These are phyloP conservation scores for Heimioporus retisporus DNA, from an alignment of 1,284 basidiomycete genomes.

Conservation along the genomic window DNA sequence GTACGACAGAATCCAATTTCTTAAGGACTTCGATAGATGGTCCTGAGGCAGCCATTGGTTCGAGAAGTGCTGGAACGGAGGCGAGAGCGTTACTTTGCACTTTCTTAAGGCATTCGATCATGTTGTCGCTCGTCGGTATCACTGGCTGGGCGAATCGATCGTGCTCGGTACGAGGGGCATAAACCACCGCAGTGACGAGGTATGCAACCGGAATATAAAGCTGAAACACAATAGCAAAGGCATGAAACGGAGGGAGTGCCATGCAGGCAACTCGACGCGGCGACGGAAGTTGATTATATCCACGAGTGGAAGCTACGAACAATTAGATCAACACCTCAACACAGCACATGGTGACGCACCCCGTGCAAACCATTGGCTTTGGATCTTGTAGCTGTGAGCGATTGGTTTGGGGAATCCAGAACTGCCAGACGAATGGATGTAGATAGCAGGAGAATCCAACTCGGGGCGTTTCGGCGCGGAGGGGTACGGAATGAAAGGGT, in stretches of 20 bases:
- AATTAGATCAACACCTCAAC: not conserved
- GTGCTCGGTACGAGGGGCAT: not conserved
- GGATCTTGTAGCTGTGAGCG: not conserved
- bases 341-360: not conserved
- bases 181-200: not conserved
- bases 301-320: not conserved
- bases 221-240: not conserved
- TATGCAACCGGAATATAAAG: not conserved
- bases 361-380: not conserved
- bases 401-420: constrained; percentile 7
- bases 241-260: constrained; percentile 1
- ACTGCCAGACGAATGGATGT: constrained; percentile 5
- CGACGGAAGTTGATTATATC: constrained; percentile 1
- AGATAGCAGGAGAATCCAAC: not conserved
- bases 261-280: not conserved
- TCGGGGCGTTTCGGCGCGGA: not conserved
- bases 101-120: constrained; percentile 20
- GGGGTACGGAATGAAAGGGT: not conserved
- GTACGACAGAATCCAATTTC: constrained; percentile 26
- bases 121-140: constrained; percentile 28
- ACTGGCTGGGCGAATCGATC: constrained; percentile 22
- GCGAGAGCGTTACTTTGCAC: constrained; percentile 17
- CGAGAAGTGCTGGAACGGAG: constrained; percentile 35
- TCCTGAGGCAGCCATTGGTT: constrained; percentile 26
- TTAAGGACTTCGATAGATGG: constrained; percentile 20